Evolutionary conservation across 2,329 filamentous ascomycete genomes (phyloP).

Genomic region (Fusarium zealandicum): DNA sequence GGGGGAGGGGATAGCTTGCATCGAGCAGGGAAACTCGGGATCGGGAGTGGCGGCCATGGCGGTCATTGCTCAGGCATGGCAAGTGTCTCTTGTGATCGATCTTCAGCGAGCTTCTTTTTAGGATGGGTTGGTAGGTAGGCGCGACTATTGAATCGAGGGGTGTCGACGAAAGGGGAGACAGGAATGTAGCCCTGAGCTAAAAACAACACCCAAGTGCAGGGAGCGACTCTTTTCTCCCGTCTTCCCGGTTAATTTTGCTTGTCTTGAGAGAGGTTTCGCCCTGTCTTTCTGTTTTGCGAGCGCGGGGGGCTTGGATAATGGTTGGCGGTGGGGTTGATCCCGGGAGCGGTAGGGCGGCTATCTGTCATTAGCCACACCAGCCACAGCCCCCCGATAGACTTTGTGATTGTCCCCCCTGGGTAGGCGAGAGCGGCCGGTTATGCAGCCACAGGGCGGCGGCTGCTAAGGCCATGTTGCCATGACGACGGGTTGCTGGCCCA

Average conservation of each 20-base stretch:
- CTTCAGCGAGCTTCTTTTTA: background rate
- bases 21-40: slow-evolving; percentile 65
- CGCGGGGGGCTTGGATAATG: slow-evolving; percentile 29
- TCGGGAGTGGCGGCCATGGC: slow-evolving; percentile 53
- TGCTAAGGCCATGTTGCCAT: slow-evolving; percentile 28
- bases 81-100: slow-evolving; percentile 24
- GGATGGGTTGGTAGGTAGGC: no score
- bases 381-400: slow-evolving; percentile 10
- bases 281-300: slow-evolving; percentile 19
- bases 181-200: slow-evolving; percentile 25
- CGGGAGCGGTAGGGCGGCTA: slow-evolving; percentile 8
- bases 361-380: slow-evolving; percentile 24
- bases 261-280: slow-evolving; percentile 12
- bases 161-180: slow-evolving; percentile 2
- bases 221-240: background rate
- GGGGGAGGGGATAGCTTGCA: slow-evolving; percentile 56
- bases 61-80: slow-evolving; percentile 24
- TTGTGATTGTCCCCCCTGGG: background rate
- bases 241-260: slow-evolving; percentile 5
- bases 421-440: slow-evolving; percentile 3
- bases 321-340: slow-evolving; percentile 24
- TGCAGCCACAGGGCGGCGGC: slow-evolving; percentile 12
- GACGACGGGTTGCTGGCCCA: slow-evolving; percentile 28
- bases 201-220: slow-evolving; percentile 6
- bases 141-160: slow-evolving; percentile 1